Base-by-base conservation (phyloP, 257 asterid genomes). In the Cordia subcordata region DNA sequence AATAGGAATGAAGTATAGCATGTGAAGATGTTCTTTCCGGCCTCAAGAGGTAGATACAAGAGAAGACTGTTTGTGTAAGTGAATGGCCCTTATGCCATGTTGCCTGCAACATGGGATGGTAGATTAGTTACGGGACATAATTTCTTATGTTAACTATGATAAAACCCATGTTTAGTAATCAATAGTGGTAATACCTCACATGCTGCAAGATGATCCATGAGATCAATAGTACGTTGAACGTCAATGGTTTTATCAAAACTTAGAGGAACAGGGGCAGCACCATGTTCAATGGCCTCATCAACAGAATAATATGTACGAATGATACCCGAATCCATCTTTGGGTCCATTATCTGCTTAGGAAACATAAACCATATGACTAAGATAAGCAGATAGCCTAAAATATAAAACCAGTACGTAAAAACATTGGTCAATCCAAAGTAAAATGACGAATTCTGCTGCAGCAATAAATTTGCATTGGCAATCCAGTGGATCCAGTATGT, bases 31-130 rank as follows among this genome's bases (percentile, higher is more conserved):
- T 86, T 77, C 95, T 83, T 45, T 81, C 96, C 27, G 95, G 96
- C 84, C 89, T 85, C 89, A 93, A 65, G 66, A 93, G 88, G 79
- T 93, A 93, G 76, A 89, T 77, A 82, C 95, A 83, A 53, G 99
- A 93, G 75, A 78, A 93, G 22, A 93, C 94, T 14, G 96, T 93
- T 76, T 93, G 97, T 57, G 96, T 91, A 60, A 93, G 78, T 61
- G 99, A 80, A 66, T 94, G 94, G 77, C 99, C 99, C 70, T 80
- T 89, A 69, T 93, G 99, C 99, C 99, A 93, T 71, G 99, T 93
- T 44, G 97, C 99, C 99, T 93, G 85, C 78, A 66, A 49, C 10
- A 61, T 58, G 63, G 61, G 55, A 57, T 38, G 13, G 52, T 4
- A 57, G 50, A 58, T 32, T 13, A 13, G 55, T 57, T 44, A 44